Percentiles rank a stretch among this genome's conserved stretches.
These are phyloP conservation scores for Alternaria sp. DNA, from an alignment of 2,329 filamentous ascomycete species.

Conservation along the genomic window DNA sequence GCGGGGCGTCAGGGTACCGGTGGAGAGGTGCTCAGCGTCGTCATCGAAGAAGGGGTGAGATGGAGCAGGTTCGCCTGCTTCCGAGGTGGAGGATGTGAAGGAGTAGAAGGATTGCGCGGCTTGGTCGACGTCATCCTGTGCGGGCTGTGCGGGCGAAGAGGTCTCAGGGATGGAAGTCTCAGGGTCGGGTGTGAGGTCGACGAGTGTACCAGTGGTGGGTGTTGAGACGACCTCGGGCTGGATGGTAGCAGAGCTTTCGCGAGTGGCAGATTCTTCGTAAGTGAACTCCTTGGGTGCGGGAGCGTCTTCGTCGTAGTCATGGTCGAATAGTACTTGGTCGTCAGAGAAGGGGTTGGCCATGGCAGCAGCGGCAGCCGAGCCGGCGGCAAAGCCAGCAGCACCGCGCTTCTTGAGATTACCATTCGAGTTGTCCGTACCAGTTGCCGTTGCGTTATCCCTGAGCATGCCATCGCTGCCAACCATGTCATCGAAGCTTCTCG, in stretches of 20 bases:
- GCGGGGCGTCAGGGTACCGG: conserved; percentile 50
- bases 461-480: conserved; percentile 53
- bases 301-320: conserved; percentile 42
- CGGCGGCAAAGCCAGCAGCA: conserved; percentile 50
- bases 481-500: conserved; percentile 51
- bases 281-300: conserved; percentile 38
- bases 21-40: conserved; percentile 33
- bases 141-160: conserved; percentile 21
- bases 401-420: conserved; percentile 40
- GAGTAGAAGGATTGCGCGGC: conserved; percentile 50
- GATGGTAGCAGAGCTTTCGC: conserved; percentile 44
- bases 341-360: conserved; percentile 57
- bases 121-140: conserved; percentile 25
- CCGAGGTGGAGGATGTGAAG: conserved; percentile 37
- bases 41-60: conserved; percentile 20
- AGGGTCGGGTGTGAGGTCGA: conserved; percentile 44
- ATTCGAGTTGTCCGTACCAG: conserved; percentile 30
- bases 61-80: conserved; percentile 9
- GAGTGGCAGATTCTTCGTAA: conserved; percentile 34
- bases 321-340: conserved; percentile 54
- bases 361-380: conserved; percentile 45
- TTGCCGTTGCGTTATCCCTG: conserved; percentile 36
- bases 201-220: conserved; percentile 31
- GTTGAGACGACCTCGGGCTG: conserved; percentile 23
- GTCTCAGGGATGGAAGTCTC: conserved; percentile 24